These are phyloP conservation scores for Fusarium sambucinum DNA, from an alignment of 2,329 filamentous ascomycete genomes.

Conservation along the genomic window DNA sequence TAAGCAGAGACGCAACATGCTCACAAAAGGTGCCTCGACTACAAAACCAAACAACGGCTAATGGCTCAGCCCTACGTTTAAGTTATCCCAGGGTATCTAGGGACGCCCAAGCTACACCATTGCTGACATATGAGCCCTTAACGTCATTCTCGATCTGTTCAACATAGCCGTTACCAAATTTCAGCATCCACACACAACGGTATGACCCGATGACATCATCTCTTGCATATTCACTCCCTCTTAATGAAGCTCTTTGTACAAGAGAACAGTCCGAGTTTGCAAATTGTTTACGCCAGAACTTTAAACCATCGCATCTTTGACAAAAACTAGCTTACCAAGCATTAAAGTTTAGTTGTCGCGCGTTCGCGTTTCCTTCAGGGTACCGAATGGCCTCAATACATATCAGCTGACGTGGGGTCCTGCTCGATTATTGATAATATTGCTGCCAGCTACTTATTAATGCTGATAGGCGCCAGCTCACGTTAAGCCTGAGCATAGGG, in stretches of 20 bases:
- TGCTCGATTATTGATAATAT: not conserved
- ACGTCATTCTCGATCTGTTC: not conserved
- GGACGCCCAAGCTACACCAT: not conserved
- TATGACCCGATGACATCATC: not conserved
- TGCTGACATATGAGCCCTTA: constrained; percentile 4
- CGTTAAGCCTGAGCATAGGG: not conserved
- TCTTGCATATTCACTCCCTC: not conserved
- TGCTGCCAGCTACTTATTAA: not conserved
- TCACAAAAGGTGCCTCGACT: constrained; percentile 1
- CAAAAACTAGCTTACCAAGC: not conserved
- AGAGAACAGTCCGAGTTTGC: not conserved
- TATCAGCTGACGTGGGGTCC: constrained; percentile 24
- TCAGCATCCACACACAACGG: not conserved
- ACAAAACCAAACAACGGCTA: constrained; percentile 1
- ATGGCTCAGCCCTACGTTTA: constrained; percentile 24
- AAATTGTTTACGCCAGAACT: not conserved
- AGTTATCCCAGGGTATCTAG: not conserved
- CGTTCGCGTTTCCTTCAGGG: constrained; percentile 28
- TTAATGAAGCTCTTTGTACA: not conserved
- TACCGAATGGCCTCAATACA: constrained; percentile 1
- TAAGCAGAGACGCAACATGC: not conserved
- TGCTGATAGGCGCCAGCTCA: constrained; percentile 2
- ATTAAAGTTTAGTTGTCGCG: constrained; percentile 4
- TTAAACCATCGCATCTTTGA: not conserved
- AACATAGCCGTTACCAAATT: not conserved